Evolutionary conservation across 2,329 filamentous ascomycete genomes (phyloP), one percentile per base, ranked within the genome.

Genomic region (Apiospora aurea): DNA sequence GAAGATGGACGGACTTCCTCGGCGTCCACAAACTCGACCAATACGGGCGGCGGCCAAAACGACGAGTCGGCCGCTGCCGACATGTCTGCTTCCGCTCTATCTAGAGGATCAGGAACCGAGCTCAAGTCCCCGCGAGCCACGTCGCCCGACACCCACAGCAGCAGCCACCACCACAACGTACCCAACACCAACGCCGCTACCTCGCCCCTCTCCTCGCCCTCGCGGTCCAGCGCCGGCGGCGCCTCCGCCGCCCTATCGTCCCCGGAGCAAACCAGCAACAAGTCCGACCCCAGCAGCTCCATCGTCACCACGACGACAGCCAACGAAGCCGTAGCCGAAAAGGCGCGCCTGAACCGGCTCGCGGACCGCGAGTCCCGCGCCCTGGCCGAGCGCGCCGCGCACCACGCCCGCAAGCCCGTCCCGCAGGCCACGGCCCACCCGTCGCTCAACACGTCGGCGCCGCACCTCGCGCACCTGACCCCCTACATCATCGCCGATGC

Each of bases 401-500:
- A 86, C 1, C 88, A 90, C 79, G 84, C 87, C 3, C 86, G 88
- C 71, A 87, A 87, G 72, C 80, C 83, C 0, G 71, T 78, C 0
- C 90, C 90, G 7, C 76, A 82, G 4, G 81, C 83, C 14, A 91
- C 90, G 0, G 77, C 80, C 1, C 86, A 89, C 78, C 89, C 90
- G 0, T 89, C 88, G 16, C 79, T 85, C 72, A 92, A 91, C 79
- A 68, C n/a, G 16, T 80, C 83, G 61, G 86, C 90, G 18, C 80
- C 85, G 21, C 89, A 92, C 78, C 85, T 92, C n/a, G 83, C 85
- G 11, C 84, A 85, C 61, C 82, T 91, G 38, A 81, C 84, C 10
- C 91, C 93, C 2, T 89, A 92, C 77, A 85, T 96, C 71, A 93
- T 97, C 72, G 85, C 93, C 29, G 92, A 93, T 73, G 94, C 95